phyloP scores from a whole-genome alignment of 2,329 filamentous ascomycete genomes.

The Diaporthe ampelina region DNA sequence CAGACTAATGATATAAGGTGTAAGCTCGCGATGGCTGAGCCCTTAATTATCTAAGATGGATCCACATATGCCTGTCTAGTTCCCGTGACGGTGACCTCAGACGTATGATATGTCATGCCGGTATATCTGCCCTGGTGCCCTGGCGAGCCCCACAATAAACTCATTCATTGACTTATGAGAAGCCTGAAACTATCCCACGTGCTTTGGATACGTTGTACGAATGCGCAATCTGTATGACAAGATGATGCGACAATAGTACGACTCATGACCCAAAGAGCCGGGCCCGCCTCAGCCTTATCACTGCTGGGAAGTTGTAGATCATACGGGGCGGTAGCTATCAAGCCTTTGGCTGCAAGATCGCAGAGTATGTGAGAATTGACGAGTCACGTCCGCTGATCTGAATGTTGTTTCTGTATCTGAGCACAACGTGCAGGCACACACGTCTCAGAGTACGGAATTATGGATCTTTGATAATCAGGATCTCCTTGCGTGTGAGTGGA shows the following conservation, averaged over 20 bases:
- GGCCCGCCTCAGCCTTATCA: constrained; percentile 15
- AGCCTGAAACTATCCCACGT: not conserved
- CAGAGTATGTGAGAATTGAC: not conserved
- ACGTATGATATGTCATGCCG: not conserved
- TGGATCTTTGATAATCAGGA: not conserved
- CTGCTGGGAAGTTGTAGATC: not conserved
- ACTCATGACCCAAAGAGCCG: not conserved
- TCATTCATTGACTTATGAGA: not conserved
- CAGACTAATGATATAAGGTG: not conserved
- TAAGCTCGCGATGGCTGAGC: too few relatives aligned
- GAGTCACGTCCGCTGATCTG: constrained; percentile 20
- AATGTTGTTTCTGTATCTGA: not conserved
- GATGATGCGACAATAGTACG: not conserved
- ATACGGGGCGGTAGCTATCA: not conserved
- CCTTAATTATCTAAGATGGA: not conserved
- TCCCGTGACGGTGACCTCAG: not conserved
- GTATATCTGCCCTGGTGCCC: not conserved
- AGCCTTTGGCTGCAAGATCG: not conserved
- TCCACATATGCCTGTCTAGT: not conserved
- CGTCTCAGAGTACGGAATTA: not conserved
- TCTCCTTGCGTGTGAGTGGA: not conserved
- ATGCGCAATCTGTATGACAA: not conserved
- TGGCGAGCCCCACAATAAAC: not conserved
- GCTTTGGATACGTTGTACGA: not conserved
- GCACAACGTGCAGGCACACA: not conserved